A percentile compares a stretch with the other conserved stretches of the same genome.
Evolutionary conservation across 1,284 basidiomycete genomes (phyloP).

Genomic region (Inonotus hispidus): DNA sequence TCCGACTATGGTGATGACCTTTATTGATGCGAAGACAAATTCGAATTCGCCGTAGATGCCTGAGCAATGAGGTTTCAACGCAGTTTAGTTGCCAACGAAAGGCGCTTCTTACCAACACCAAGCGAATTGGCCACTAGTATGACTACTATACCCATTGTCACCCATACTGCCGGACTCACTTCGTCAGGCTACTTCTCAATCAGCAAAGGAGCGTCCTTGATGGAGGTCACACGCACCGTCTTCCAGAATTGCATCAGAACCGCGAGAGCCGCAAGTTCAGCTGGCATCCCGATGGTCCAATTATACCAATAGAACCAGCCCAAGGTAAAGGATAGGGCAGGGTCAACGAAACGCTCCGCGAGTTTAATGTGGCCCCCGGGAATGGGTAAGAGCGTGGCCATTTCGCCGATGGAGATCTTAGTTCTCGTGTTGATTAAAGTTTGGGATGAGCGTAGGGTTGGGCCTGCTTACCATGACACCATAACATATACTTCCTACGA

Average conservation of each 20-base stretch:
- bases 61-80: constrained; percentile 21
- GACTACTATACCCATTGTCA: constrained; percentile 66
- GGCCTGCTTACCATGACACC: constrained; percentile 42
- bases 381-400: constrained; percentile 64
- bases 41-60: constrained; percentile 69
- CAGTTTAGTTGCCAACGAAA: not conserved
- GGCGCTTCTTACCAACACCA: constrained; percentile 48
- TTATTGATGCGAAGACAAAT: constrained; percentile 73
- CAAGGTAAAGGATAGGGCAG: constrained; percentile 75
- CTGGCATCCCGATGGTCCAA: constrained; percentile 67
- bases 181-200: constrained; percentile 18
- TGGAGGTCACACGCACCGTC: not conserved
- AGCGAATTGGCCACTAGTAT: constrained; percentile 72
- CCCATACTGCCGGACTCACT: constrained; percentile 70
- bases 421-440: not conserved
- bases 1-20: constrained; percentile 69
- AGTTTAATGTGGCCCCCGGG: constrained; percentile 76
- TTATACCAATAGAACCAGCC: constrained; percentile 84
- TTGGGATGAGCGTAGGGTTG: not conserved
- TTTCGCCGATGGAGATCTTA: constrained; percentile 48
- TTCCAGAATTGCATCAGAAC: constrained; percentile 77
- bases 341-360: constrained; percentile 75
- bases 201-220: not conserved
- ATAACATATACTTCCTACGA: constrained; percentile 61
- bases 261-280: constrained; percentile 73